Conservation (phyloP, 139 green algal genomes). For the Monoraphidium neglectum region DNA sequence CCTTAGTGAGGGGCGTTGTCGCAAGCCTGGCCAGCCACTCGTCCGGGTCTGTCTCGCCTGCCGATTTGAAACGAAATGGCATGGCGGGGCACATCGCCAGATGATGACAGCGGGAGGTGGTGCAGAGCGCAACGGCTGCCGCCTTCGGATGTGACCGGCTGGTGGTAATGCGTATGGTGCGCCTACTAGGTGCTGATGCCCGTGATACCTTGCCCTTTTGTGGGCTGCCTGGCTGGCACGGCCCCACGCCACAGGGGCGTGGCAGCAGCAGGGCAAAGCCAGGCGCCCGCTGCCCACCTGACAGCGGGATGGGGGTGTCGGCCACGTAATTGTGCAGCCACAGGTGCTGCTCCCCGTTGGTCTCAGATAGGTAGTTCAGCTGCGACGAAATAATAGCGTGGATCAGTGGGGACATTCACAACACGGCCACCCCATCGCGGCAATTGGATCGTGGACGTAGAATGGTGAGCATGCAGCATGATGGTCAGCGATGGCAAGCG, state of each 20-base stretch:
- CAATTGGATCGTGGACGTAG: neutral
- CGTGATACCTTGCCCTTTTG: too few species aligned
- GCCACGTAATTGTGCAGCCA: constrained; percentile 48
- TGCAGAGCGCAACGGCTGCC: too few species aligned
- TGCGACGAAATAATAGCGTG: neutral
- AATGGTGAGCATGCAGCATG: neutral
- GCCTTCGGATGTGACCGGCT: too few species aligned
- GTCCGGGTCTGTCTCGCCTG: constrained; percentile 29
- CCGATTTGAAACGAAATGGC: too few species aligned
- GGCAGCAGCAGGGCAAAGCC: too few species aligned
- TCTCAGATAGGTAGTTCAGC: constrained; percentile 48
- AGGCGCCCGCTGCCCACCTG: neutral
- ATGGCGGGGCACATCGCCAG: too few species aligned
- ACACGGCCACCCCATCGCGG: neutral
- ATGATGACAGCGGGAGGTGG: too few species aligned
- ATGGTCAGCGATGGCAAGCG: neutral
- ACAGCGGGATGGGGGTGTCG: constrained; percentile 33
- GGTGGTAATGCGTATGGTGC: too few species aligned
- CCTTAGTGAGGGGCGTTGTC: constrained; percentile 16
- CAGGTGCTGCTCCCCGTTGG: constrained; percentile 45
- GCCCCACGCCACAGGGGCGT: too few species aligned
- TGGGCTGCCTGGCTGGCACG: too few species aligned
- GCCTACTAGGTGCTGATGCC: too few species aligned
- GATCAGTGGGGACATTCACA: constrained; percentile 9
- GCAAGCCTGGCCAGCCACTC: constrained; percentile 39